Evolutionary conservation across 495 filamentous ascomycete species (phyloP).

Genomic region (Viridothelium virens): DNA sequence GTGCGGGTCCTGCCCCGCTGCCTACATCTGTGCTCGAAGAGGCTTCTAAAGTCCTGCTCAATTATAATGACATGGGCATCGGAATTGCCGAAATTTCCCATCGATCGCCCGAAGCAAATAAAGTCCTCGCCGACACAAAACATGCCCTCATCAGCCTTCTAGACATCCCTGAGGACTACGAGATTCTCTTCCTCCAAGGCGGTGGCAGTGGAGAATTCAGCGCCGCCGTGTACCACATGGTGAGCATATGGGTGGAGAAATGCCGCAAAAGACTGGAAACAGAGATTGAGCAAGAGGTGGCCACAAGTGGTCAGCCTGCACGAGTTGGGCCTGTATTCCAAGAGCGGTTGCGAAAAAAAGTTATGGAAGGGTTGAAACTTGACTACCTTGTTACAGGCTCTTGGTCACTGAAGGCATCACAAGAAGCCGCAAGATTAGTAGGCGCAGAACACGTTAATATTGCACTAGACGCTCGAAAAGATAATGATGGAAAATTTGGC

Average conservation of each 20-base stretch:
- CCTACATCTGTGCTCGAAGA: slow-evolving; percentile 68
- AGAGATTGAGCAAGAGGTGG: slow-evolving; percentile 21
- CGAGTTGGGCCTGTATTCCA: slow-evolving; percentile 45
- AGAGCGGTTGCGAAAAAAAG: slow-evolving; percentile 51
- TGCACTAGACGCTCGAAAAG: slow-evolving; percentile 59
- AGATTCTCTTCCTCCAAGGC: slow-evolving; percentile 72
- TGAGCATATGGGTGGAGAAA: slow-evolving; percentile 69
- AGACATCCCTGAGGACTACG: slow-evolving; percentile 68
- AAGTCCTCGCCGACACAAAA: slow-evolving; percentile 36
- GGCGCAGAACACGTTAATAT: slow-evolving; percentile 75
- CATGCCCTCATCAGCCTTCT: slow-evolving; percentile 44
- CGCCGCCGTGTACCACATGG: slow-evolving; percentile 72
- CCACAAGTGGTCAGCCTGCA: slow-evolving; percentile 20
- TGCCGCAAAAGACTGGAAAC: slow-evolving; percentile 33
- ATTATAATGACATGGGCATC: slow-evolving; percentile 74
- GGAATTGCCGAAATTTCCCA: slow-evolving; percentile 83
- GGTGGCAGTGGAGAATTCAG: slow-evolving; percentile 80
- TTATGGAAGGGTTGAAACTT: slow-evolving; percentile 59
- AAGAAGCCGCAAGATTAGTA: slow-evolving; percentile 70
- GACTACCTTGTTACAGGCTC: slow-evolving; percentile 89
- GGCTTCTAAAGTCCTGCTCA: slow-evolving; percentile 66
- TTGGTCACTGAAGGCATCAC: slow-evolving; percentile 89
- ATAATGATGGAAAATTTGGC: slow-evolving; percentile 79
- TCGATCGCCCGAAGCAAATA: slow-evolving; percentile 64
- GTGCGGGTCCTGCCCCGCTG: slow-evolving; percentile 77